Evolutionary conservation across 768 basidiomycete genomes (phyloP).

Genomic region (Pholiota molesta): DNA sequence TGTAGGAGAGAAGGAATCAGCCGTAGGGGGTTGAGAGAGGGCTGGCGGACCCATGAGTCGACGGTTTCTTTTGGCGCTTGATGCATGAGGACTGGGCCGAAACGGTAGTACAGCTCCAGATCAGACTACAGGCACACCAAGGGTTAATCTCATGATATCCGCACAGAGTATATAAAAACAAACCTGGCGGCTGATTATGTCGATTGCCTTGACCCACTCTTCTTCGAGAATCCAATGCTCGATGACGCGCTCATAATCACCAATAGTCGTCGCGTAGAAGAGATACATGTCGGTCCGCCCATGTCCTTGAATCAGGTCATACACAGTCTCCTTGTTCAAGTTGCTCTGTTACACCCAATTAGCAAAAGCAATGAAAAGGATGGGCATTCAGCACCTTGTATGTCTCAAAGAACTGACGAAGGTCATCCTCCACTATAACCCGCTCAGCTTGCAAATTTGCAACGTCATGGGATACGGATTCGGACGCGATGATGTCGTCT

Average conservation of each 20-base stretch:
- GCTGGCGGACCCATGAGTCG: constrained; percentile 89
- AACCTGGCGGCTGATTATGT: constrained; percentile 89
- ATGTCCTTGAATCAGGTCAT: constrained; percentile 92
- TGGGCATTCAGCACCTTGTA: constrained; percentile 68
- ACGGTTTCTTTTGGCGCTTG: constrained; percentile 88
- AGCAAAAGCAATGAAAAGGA: background rate
- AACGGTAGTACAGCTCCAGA: constrained; percentile 90
- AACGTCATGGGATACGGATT: constrained; percentile 77
- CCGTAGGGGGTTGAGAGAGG: constrained; percentile 76
- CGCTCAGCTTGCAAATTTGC: constrained; percentile 85
- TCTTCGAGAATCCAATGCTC: constrained; percentile 94
- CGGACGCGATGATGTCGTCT: constrained; percentile 91
- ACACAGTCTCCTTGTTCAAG: constrained; percentile 82
- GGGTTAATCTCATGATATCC: constrained; percentile 12
- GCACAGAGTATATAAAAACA: background rate
- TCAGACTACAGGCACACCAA: constrained; percentile 54
- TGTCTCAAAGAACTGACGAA: constrained; percentile 89
- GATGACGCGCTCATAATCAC: constrained; percentile 83
- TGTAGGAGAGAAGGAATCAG: constrained; percentile 90
- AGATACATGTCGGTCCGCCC: constrained; percentile 93
- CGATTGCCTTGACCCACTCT: constrained; percentile 89
- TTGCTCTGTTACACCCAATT: constrained; percentile 57
- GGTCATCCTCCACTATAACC: constrained; percentile 86
- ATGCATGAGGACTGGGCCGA: constrained; percentile 85
- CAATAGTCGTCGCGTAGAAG: constrained; percentile 81